Base-by-base conservation (phyloP, 2,329 filamentous ascomycete species). In the Ascochyta viciae-villosae region DNA sequence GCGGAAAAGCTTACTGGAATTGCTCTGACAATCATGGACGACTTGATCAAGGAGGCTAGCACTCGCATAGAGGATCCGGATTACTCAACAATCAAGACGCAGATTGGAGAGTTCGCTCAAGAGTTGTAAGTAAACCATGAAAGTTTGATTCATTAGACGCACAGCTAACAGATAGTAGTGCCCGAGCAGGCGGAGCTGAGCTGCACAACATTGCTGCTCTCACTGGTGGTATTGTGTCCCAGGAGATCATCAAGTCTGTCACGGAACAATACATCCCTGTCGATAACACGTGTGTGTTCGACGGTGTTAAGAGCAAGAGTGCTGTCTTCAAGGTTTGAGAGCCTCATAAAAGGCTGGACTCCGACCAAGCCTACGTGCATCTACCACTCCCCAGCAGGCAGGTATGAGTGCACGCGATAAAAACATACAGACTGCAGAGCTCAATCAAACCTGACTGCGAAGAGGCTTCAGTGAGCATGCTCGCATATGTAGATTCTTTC, bases 181-280 rank as follows among this genome's bases (percentile, higher is more conserved):
- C 88, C 31, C 87, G 96, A 57, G 90, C 91, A 33, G 87, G 86
- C 43, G 91, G 91, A 26, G 90, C 87, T 50, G 96, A 99, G 75
- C 80, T 99, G 57, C 95, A 99, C 79, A 98, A 97, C 73, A 90
- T 96, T 52, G 90, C 93, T 29, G 89, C 93, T 24, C 79, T 96
- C 52, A 89, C 88, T 1, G 96, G 95, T 27, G 96, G 95, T 3
- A 89, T 99, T 80, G 89, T 96, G 43, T 92, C 94, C n/a, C 96
- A 99, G 77, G 95, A 99, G 78, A 86, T 94, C 60, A 96, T 99
- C 79, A 99, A 99, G 74, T 83, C 87, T 75, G 85, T 94, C 40
- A 89, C 86, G n/a, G 81, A 83, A 66, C 86, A 89, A 74, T 89
- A 88, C 68, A 79, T 87, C 10, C 86, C 86, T 1, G 78, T 88